Base-by-base conservation (phyloP, 129 eudicot species). In the Escallonia rubra region DNA sequence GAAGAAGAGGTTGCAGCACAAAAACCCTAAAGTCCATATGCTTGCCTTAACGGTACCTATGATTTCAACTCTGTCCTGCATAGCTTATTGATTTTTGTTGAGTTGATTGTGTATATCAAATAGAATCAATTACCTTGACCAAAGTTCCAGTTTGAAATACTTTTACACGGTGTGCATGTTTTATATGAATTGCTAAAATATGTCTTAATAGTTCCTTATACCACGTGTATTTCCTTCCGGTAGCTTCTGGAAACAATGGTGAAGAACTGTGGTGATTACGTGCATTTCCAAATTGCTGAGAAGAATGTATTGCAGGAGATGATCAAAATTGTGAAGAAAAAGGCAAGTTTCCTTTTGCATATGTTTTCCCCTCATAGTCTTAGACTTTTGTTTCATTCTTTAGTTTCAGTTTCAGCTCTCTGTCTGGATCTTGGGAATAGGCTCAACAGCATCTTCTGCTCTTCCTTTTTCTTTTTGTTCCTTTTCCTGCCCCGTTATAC, bases 161-260 rank as follows among this genome's bases (percentile, higher is more conserved):
- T 23, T 23, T 23, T 23, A 23, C 34, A 1, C 34, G 34, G 34
- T 23, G 34, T 23, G 34, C 34, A 23, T 23, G 34, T 23, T 23
- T 23, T 23, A 23, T 23, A 1, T 23, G 34, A 23, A 23, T 23
- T 23, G 52, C 62, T 4, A 39, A 16, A 39, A 14, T 46, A 14
- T 46, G 44, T 12, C 12, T 34, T 41, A 41, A 23, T 38, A 45
- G 41, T 13, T 4, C 42, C 10, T 70, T 16, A 41, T 66, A 5
- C 11, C 41, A 43, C 49, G 52, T 50, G 23, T 61, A 56, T 11
- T 48, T 8, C 69, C 34, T 23, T 23, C 34, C 1, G 34, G 68
- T 56, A 94, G 99, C 89, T 94, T 65, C 66, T 94, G 82, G 99
- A 94, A 86, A 90, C 96, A 60, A 78, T 94, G 81, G 90, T 94